Percentiles rank a stretch among this genome's conserved stretches.
These are phyloP conservation scores for Arthrobotrys sphaeroides DNA, from an alignment of 2,329 filamentous ascomycete genomes.

Conservation along the genomic window DNA sequence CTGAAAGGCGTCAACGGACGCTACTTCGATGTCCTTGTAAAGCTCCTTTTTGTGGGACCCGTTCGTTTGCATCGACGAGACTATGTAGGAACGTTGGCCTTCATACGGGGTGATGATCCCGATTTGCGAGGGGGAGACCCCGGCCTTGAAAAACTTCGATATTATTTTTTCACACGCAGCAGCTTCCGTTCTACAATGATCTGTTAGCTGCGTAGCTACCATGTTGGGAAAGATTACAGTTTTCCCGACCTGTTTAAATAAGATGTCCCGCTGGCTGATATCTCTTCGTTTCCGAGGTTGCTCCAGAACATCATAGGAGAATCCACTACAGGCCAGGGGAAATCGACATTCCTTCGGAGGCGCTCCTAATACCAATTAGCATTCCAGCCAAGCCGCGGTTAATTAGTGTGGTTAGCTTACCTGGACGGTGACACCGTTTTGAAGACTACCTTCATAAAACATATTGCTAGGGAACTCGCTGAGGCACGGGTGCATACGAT, in stretches of 20 bases:
- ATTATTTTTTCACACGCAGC: slow-evolving; percentile 99
- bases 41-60: slow-evolving; percentile 97
- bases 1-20: slow-evolving; percentile 98
- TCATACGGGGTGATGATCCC: slow-evolving; percentile 99
- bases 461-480: slow-evolving; percentile 99
- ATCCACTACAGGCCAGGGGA: slow-evolving; percentile 94
- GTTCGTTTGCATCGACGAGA: slow-evolving; percentile 98
- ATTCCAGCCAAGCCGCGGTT: neutral
- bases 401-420: neutral
- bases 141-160: slow-evolving; percentile 97
- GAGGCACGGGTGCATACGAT: slow-evolving; percentile 97
- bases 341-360: slow-evolving; percentile 91
- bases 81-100: slow-evolving; percentile 96
- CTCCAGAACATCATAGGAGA: slow-evolving; percentile 99
- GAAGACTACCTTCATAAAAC: slow-evolving; percentile 97
- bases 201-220: neutral
- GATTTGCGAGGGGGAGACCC: slow-evolving; percentile 90
- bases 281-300: slow-evolving; percentile 96
- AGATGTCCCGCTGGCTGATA: slow-evolving; percentile 95
- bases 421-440: slow-evolving; percentile 92
- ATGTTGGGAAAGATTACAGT: neutral
- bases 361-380: slow-evolving; percentile 67
- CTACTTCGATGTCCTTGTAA: slow-evolving; percentile 98
- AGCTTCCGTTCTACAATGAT: slow-evolving; percentile 77
- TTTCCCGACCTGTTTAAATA: slow-evolving; percentile 75